These are phyloP conservation scores for Epichloe scottii DNA, from an alignment of 2,329 filamentous ascomycete species.

Conservation along the genomic window DNA sequence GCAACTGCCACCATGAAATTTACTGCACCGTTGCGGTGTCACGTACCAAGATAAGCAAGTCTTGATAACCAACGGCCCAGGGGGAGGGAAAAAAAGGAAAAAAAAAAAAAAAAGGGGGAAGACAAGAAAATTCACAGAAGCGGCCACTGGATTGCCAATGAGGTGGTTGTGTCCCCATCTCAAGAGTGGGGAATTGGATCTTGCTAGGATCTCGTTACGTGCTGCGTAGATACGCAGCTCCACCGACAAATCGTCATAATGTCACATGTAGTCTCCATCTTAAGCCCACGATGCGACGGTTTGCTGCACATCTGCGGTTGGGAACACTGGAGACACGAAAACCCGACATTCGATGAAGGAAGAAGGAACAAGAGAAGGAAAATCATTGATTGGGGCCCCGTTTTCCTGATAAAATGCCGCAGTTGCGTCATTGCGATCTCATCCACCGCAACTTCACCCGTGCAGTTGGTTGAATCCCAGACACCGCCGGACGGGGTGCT, in stretches of 20 bases:
- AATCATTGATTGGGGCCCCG: conserved; percentile 9
- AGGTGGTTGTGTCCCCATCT: background rate
- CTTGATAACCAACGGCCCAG: too few relatives aligned
- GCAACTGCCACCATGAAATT: too few relatives aligned
- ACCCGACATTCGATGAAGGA: background rate
- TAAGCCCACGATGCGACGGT: conserved; percentile 1
- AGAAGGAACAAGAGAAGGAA: conserved; percentile 8
- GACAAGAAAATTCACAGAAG: background rate
- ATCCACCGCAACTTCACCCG: conserved; percentile 13
- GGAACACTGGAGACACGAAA: conserved; percentile 14
- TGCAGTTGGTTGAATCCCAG: conserved; percentile 5
- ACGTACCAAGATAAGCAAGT: too few relatives aligned
- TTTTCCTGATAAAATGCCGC: conserved; percentile 19
- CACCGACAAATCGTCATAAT: conserved; percentile 8
- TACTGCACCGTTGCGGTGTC: too few relatives aligned
- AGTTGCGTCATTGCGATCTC: conserved; percentile 15
- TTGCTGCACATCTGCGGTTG: background rate
- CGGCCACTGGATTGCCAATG: background rate
- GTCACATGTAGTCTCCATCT: conserved; percentile 2
- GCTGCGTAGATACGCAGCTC: background rate
- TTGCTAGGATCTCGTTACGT: conserved; percentile 5
- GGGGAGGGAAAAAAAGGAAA: too few relatives aligned
- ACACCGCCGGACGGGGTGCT: conserved; percentile 4
- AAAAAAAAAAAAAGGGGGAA: too few relatives aligned
- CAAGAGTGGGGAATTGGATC: conserved; percentile 8